Conservation (phyloP, 1,284 basidiomycete genomes). For the Fomitopsis schrenkii region DNA sequence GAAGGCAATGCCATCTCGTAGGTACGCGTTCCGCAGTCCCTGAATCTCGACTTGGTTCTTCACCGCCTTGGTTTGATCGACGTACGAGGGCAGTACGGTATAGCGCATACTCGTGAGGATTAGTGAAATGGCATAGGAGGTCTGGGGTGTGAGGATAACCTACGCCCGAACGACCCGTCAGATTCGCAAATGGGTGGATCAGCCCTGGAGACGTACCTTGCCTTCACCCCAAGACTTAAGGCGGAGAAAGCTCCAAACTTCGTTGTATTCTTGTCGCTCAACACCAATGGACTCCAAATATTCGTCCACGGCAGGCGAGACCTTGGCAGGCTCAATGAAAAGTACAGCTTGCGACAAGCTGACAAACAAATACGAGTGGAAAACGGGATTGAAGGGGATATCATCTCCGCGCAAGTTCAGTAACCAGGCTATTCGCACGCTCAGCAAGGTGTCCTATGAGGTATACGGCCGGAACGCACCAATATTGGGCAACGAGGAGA, state of each 20-base stretch:
- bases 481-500: constrained; percentile 59
- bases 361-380: constrained; percentile 81
- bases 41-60: constrained; percentile 88
- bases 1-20: constrained; percentile 90
- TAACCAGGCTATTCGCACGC: constrained; percentile 54
- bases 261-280: constrained; percentile 66
- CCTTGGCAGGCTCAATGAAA: constrained; percentile 66
- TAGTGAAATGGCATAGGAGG: constrained; percentile 75
- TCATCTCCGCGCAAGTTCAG: constrained; percentile 85
- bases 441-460: not conserved
- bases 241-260: constrained; percentile 77
- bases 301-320: constrained; percentile 45
- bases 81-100: constrained; percentile 57
- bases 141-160: constrained; percentile 67
- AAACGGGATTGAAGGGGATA: constrained; percentile 85
- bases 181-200: not conserved
- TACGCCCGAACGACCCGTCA: constrained; percentile 14
- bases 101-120: constrained; percentile 79
- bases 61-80: constrained; percentile 82
- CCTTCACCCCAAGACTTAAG: constrained; percentile 72
- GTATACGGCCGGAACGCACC: constrained; percentile 36
- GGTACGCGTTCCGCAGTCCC: constrained; percentile 81
- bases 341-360: constrained; percentile 56
- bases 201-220: constrained; percentile 40
- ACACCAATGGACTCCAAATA: constrained; percentile 64